phyloP scores from a whole-genome alignment of 1,284 basidiomycete genomes.

The Melampsora americana region DNA sequence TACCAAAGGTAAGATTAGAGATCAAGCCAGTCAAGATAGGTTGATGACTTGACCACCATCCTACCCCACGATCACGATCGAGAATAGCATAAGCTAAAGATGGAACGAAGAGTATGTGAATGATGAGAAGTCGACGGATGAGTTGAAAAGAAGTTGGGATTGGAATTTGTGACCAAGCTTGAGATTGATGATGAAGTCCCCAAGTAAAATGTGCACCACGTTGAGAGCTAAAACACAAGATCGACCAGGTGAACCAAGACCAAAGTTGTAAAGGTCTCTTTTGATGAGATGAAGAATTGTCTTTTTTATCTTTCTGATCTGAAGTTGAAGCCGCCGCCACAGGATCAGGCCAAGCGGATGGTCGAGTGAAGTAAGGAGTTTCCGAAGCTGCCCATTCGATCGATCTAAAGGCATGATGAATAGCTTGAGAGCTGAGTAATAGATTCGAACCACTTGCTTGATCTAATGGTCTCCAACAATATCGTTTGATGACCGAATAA shows the following conservation, averaged over 20 bases:
- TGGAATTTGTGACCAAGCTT: background rate
- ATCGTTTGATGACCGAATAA: background rate
- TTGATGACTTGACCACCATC: background rate
- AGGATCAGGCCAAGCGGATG: background rate
- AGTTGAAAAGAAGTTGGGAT: background rate
- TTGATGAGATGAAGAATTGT: background rate
- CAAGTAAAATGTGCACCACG: background rate
- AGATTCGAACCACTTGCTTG: background rate
- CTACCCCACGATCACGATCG: background rate
- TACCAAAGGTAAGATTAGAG: background rate
- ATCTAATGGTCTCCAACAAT: background rate
- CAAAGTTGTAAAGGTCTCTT: background rate
- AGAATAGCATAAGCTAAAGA: background rate
- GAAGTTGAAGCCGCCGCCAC: background rate
- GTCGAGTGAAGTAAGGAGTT: background rate
- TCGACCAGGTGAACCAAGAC: background rate
- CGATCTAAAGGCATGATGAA: background rate
- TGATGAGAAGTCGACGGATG: background rate
- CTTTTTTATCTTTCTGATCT: background rate
- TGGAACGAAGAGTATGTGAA: background rate
- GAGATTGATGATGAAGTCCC: background rate
- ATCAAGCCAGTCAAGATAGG: background rate
- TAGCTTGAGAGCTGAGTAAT: background rate
- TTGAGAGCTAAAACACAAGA: background rate
- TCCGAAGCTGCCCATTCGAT: background rate